These are phyloP conservation scores for Penicillium sclerotigenum DNA, from an alignment of 2,329 filamentous ascomycete genomes.

Conservation along the genomic window DNA sequence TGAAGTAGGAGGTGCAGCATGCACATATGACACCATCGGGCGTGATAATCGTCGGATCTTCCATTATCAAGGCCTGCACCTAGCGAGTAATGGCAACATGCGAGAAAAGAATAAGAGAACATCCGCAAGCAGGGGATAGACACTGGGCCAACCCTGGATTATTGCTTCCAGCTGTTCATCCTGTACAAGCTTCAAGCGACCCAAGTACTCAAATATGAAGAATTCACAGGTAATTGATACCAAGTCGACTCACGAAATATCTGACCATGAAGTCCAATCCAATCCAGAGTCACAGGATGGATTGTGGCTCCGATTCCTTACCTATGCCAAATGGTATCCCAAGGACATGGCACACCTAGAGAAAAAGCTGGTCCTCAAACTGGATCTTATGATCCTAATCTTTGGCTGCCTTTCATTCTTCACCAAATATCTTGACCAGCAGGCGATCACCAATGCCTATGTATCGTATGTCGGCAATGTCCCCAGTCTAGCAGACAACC, in stretches of 20 bases:
- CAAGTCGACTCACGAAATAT: neutral
- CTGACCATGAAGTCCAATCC: neutral
- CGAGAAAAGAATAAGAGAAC: neutral
- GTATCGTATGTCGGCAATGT: conserved; percentile 15
- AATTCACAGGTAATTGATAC: neutral
- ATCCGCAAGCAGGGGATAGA: neutral
- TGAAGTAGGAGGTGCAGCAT: neutral
- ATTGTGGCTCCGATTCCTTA: conserved; percentile 13
- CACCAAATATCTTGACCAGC: conserved; percentile 47
- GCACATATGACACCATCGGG: conserved; percentile 4
- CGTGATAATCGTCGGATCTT: conserved; percentile 8
- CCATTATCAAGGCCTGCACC: neutral
- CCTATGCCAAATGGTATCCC: conserved; percentile 15
- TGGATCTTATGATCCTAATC: conserved; percentile 47
- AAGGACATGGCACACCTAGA: conserved; percentile 24
- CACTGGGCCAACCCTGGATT: neutral
- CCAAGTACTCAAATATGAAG: neutral
- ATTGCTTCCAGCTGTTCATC: neutral
- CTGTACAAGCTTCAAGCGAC: neutral
- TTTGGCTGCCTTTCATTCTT: conserved; percentile 48
- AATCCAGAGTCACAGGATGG: neutral
- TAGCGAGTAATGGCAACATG: neutral
- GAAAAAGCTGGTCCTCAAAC: conserved; percentile 48
- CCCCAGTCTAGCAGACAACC: neutral
- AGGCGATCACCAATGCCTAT: conserved; percentile 48